Base-by-base conservation (phyloP, 805 yeast genomes). In the Cyberlindnera mississippiensis region DNA sequence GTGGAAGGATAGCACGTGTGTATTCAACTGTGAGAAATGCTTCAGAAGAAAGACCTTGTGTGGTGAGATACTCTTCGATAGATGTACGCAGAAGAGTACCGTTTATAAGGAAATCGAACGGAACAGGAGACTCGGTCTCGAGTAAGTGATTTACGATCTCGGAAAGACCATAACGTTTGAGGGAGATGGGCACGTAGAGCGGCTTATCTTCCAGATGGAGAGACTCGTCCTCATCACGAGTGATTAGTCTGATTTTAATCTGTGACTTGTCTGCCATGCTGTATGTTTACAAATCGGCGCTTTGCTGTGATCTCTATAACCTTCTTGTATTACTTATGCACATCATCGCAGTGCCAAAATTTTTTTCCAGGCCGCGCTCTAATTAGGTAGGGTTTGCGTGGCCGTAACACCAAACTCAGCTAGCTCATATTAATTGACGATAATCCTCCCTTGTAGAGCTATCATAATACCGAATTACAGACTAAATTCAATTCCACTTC, bases 121-220 rank as follows among this genome's bases (percentile, higher is more conserved):
- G 98, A 40, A 88, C 76, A 1, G 93, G 81, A 35, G 67, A 70
- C 14, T 80, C 82, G 2, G 62, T 65, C 40, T 61, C 53, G 38
- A 93, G 69, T 42, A 93, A 71, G 67, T 93, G 97, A 66, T 93
- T 93, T 17, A 93, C 96, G 60, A 93, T 82, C 65, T 93, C 98
- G 4, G 96, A 87, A 31, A 93, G 73, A 42, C 99, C 99, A 61
- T 78, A 90, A 63, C 98, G 77, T 53, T 86, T 89, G 52, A 93
- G 72, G 4, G 83, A 66, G 17, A 84, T 83, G 17, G 99, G 99
- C 19, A 89, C 97, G 59, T 73, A 85, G 41, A 93, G 72, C 12
- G 99, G 96, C 38, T 83, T 77, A 45, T 87, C 93, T 20, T 83
- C 85, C 10, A 87, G 87, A 34, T 82, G 84, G 36, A 91, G 62